Evolutionary conservation across 2,329 filamentous ascomycete genomes (phyloP).

Genomic region (Aureobasidium subglaciale): DNA sequence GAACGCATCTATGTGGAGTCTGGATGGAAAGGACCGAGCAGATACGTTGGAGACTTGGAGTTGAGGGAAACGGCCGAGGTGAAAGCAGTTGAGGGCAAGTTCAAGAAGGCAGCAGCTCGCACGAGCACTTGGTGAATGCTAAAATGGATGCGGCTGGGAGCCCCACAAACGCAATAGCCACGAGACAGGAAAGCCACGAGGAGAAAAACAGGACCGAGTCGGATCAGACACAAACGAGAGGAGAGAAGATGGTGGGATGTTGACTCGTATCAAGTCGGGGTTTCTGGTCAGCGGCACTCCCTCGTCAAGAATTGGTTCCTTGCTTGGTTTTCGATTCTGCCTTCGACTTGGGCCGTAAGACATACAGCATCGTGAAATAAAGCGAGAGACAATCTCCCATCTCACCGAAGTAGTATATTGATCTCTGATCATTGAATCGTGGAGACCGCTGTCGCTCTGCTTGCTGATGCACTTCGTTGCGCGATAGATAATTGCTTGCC

Average conservation of each 20-base stretch:
- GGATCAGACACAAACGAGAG: conserved; percentile 4
- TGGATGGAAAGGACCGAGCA: background rate
- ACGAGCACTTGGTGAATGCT: background rate
- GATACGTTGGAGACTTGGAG: background rate
- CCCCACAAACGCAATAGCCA: conserved; percentile 3
- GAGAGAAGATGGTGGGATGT: background rate
- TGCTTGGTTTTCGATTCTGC: background rate
- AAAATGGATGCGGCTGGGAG: background rate
- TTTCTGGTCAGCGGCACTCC: background rate
- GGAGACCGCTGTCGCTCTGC: background rate
- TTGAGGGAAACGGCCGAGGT: background rate
- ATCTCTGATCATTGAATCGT: background rate
- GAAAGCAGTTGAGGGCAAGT: background rate
- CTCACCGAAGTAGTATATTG: background rate
- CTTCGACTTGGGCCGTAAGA: background rate
- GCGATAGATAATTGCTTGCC: background rate
- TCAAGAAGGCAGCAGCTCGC: conserved; percentile 1
- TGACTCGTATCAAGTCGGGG: background rate
- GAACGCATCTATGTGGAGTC: background rate
- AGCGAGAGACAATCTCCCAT: background rate
- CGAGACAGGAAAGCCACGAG: conserved; percentile 1
- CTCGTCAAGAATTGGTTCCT: background rate
- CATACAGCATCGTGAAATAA: background rate
- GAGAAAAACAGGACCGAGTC: conserved; percentile 10
- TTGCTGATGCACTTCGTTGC: background rate